phyloP scores from a whole-genome alignment of 257 asterid genomes.

The Forsythia viridissima region DNA sequence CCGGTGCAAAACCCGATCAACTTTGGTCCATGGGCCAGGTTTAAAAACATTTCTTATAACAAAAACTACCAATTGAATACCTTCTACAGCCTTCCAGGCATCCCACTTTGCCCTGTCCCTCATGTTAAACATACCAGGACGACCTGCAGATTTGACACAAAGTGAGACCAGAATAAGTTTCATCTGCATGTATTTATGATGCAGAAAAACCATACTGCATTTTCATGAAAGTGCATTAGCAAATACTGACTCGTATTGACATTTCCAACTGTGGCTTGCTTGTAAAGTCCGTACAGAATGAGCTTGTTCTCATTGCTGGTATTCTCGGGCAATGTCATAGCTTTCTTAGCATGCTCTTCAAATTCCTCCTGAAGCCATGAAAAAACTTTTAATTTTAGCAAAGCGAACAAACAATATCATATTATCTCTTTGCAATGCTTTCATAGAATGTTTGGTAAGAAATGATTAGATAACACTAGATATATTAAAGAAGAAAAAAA shows the following conservation, averaged over 20 bases:
- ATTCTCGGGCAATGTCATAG: slow-evolving; percentile 74
- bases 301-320: slow-evolving; percentile 73
- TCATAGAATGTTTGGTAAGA: background rate
- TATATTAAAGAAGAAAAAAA: too few relatives aligned
- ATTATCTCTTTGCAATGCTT: background rate
- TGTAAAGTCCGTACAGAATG: slow-evolving; percentile 81
- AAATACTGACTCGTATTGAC: slow-evolving; percentile 68
- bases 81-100: slow-evolving; percentile 97
- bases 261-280: slow-evolving; percentile 77
- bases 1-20: background rate
- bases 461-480: background rate
- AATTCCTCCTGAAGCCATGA: slow-evolving; percentile 72
- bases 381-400: background rate
- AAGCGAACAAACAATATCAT: background rate
- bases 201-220: background rate
- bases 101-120: slow-evolving; percentile 98
- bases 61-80: slow-evolving; percentile 31
- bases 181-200: background rate
- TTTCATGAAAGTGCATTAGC: background rate
- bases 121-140: slow-evolving; percentile 81
- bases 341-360: slow-evolving; percentile 86
- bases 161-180: background rate
- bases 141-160: slow-evolving; percentile 49
- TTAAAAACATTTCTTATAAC: background rate
- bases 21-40: background rate